Evolutionary conservation across 495 filamentous ascomycete species (phyloP).

Genomic region (Aspergillus carlsbadensis): DNA sequence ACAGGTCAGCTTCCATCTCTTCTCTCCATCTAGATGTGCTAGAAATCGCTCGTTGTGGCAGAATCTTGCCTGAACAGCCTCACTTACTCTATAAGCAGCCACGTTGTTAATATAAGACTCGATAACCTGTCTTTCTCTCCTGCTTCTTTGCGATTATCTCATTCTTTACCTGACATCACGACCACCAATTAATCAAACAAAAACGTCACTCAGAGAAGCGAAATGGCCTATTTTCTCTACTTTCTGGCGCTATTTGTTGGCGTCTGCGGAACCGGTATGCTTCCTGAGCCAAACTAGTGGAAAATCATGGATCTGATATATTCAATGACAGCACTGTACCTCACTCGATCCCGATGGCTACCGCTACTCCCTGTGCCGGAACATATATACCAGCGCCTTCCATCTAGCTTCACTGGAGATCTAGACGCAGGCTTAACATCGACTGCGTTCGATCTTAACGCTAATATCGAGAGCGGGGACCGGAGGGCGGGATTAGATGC

Average conservation of each 20-base stretch:
- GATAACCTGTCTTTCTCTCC: neutral
- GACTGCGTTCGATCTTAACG: constrained; percentile 72
- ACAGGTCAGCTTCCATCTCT: neutral
- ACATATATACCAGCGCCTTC: constrained; percentile 70
- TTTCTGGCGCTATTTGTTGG: constrained; percentile 63
- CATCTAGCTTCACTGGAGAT: constrained; percentile 71
- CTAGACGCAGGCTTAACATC: constrained; percentile 83
- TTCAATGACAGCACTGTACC: constrained; percentile 60
- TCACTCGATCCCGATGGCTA: constrained; percentile 77
- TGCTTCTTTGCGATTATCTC: neutral
- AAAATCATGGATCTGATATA: neutral
- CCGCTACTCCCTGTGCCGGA: constrained; percentile 58
- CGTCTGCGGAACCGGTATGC: constrained; percentile 58
- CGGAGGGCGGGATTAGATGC: constrained; percentile 76
- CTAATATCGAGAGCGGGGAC: constrained; percentile 78
- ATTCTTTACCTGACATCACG: neutral
- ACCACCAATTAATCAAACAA: constrained; percentile 3
- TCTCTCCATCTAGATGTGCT: constrained; percentile 1
- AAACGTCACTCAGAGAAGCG: constrained; percentile 20
- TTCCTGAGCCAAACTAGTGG: neutral
- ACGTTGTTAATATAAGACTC: neutral
- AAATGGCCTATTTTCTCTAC: constrained; percentile 79
- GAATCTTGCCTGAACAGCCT: constrained; percentile 7
- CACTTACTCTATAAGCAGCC: neutral
- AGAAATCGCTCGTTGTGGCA: constrained; percentile 6